These are phyloP conservation scores for Thamnidium elegans DNA, from an alignment of 192 early-diverging fungal genomes.

Conservation along the genomic window DNA sequence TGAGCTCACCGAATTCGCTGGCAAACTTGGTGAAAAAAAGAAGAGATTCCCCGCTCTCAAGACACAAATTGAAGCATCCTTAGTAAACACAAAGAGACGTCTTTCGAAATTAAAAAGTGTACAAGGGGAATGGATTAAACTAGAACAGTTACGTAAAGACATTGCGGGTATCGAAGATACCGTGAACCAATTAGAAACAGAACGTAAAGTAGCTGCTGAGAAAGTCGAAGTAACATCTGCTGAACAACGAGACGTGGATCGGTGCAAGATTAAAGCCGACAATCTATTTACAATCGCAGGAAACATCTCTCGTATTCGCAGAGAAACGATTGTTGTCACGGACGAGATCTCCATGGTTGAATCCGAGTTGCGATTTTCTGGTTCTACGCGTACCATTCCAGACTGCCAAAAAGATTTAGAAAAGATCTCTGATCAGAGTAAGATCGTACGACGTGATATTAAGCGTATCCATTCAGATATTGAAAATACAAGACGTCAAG, in stretches of 20 bases:
- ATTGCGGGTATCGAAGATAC: conserved; percentile 16
- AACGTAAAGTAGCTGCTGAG: too few relatives aligned
- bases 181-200: conserved; percentile 12
- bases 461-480: conserved; percentile 41
- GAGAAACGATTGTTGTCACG: conserved; percentile 38
- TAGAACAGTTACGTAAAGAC: neutral
- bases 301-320: conserved; percentile 34
- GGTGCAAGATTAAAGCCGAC: too few relatives aligned
- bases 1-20: too few relatives aligned
- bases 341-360: conserved; percentile 50
- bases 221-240: too few relatives aligned
- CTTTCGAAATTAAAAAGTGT: neutral
- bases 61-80: too few relatives aligned
- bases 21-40: too few relatives aligned
- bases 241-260: too few relatives aligned
- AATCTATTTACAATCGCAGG: conserved; percentile 18
- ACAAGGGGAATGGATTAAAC: neutral
- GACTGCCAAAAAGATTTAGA: conserved; percentile 65
- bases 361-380: conserved; percentile 46
- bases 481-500: conserved; percentile 32
- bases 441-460: conserved; percentile 29
- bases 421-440: conserved; percentile 2
- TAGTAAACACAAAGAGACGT: neutral
- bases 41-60: too few relatives aligned
- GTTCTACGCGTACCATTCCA: conserved; percentile 63